These are phyloP conservation scores for Trichomonascus vanleenenianus DNA, from an alignment of 805 yeast genomes.

Conservation along the genomic window DNA sequence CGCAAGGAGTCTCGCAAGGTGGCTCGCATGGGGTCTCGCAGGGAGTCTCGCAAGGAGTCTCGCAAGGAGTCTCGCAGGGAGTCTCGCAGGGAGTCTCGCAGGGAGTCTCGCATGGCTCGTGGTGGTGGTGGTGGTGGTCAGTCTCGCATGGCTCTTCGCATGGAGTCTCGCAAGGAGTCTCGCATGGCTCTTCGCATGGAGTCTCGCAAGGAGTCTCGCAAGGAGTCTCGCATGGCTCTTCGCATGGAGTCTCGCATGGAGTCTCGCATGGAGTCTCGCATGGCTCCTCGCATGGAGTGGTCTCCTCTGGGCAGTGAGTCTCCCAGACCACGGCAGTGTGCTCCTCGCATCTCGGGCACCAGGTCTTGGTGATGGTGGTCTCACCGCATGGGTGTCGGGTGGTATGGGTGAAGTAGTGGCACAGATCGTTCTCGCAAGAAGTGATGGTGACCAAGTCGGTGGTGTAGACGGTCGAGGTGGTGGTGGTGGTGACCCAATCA, in stretches of 20 bases:
- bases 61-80: too few relatives aligned
- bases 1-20: too few relatives aligned
- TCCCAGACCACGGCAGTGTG: conserved; percentile 5
- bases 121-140: too few relatives aligned
- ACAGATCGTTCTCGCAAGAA: conserved; percentile 25
- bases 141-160: too few relatives aligned
- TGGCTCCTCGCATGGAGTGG: background rate
- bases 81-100: too few relatives aligned
- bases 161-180: background rate
- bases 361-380: conserved; percentile 11
- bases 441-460: conserved; percentile 20
- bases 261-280: too few relatives aligned
- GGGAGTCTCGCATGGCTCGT: background rate
- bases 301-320: background rate
- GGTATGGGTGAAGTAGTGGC: conserved; percentile 16
- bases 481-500: conserved; percentile 12
- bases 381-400: conserved; percentile 5
- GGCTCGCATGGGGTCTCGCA: background rate
- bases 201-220: too few relatives aligned
- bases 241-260: background rate
- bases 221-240: too few relatives aligned
- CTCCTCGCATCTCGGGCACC: conserved; percentile 4
- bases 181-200: too few relatives aligned
- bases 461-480: conserved; percentile 9
- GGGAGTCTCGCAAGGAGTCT: conserved; percentile 1